phyloP scores from a whole-genome alignment of 768 basidiomycete genomes.

The Dacryopinax primogenitus region DNA sequence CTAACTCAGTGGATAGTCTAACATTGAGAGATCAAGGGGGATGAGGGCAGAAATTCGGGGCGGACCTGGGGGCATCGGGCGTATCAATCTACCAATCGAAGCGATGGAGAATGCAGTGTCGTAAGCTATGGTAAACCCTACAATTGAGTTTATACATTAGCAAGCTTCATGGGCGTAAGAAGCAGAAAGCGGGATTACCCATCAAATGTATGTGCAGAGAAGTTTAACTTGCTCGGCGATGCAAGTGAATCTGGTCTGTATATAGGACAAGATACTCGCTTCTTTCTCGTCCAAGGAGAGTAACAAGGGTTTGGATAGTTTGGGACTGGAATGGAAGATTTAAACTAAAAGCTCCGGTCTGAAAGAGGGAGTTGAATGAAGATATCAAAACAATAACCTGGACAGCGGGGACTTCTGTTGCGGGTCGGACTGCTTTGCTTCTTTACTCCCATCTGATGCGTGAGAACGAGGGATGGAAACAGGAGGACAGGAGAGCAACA shows the following conservation, averaged over 20 bases:
- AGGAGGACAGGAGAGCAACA: not conserved
- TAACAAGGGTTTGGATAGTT: conserved; percentile 5
- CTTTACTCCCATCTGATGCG: not conserved
- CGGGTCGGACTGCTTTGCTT: not conserved
- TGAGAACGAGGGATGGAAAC: not conserved
- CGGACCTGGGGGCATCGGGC: not conserved
- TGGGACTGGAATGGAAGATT: not conserved
- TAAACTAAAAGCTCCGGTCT: not conserved
- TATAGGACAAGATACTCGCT: not conserved
- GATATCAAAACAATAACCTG: conserved; percentile 2
- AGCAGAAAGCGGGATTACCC: not conserved
- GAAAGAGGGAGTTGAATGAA: not conserved
- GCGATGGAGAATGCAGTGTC: not conserved
- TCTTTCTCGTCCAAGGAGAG: not conserved
- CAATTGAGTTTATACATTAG: not conserved
- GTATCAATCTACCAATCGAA: not conserved
- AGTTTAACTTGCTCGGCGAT: not conserved
- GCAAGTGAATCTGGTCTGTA: not conserved
- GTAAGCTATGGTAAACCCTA: not conserved
- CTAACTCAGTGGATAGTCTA: too few relatives aligned
- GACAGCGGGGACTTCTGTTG: not conserved
- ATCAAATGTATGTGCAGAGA: not conserved
- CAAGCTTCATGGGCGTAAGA: not conserved
- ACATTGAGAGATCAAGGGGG: too few relatives aligned
- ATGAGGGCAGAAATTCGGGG: too few relatives aligned